A percentile compares a stretch with the other conserved stretches of the same genome.
Evolutionary conservation across 2,329 filamentous ascomycete genomes (phyloP).

Genomic region (Cytospora paraplurivora): DNA sequence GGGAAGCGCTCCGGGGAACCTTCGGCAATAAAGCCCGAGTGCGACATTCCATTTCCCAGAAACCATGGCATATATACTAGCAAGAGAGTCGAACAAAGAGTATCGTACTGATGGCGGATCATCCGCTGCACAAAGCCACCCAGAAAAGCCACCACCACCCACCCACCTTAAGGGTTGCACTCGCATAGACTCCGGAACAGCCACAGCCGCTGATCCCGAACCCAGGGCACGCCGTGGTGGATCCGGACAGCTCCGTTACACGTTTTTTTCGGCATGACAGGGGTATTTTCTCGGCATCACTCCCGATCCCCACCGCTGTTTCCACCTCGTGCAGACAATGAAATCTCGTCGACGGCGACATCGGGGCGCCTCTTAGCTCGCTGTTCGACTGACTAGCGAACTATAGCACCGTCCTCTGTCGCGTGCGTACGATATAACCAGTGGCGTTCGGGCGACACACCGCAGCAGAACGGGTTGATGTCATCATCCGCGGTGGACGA

Average conservation of each 20-base stretch:
- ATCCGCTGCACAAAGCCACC: too few relatives aligned
- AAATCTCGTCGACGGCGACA: constrained; percentile 19
- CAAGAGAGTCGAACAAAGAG: too few relatives aligned
- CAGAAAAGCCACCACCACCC: too few relatives aligned
- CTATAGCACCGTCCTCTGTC: background rate
- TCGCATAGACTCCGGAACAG: constrained; percentile 4
- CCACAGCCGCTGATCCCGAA: background rate
- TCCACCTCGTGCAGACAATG: background rate
- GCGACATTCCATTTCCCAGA: too few relatives aligned
- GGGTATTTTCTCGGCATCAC: constrained; percentile 2
- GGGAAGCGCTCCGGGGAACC: background rate
- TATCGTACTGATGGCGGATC: too few relatives aligned
- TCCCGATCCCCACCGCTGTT: constrained; percentile 22
- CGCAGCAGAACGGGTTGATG: background rate
- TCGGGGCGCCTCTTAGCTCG: background rate
- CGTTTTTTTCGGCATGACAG: constrained; percentile 14
- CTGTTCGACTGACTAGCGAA: background rate
- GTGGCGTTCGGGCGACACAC: background rate
- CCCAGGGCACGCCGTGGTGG: background rate
- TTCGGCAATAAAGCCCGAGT: background rate
- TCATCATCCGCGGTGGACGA: background rate
- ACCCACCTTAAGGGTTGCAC: background rate
- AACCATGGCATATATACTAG: too few relatives aligned
- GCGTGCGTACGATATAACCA: background rate
- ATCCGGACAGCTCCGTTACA: background rate